Evolutionary conservation across 306 rosid genomes (phyloP), one percentile per base, ranked within the genome.

Genomic region (Vigna mungo): DNA sequence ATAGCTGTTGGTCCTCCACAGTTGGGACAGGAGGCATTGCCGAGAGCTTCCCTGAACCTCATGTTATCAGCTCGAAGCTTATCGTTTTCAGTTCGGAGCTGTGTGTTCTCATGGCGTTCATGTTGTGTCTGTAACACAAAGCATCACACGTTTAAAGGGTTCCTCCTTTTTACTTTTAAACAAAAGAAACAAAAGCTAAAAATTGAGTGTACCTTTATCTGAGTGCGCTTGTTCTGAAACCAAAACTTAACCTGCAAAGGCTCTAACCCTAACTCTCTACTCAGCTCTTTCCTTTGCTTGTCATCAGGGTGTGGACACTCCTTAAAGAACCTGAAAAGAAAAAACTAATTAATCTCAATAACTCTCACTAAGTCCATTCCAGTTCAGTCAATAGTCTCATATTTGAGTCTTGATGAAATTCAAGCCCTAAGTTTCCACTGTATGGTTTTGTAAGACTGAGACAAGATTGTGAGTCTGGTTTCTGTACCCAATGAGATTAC

Each of bases 241-340:
- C 99, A 96, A 77, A 96, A 96, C 84, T 96, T 96, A 52, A 96
- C 90, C 74, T 96, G 99, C 15, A 96, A 80, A 16, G 98, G 99
- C 83, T 96, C 97, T 60, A 96, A 80, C 75, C 96, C 94, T 80
- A 96, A 82, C 72, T 96, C 97, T 37, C 98, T 67, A 79, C 99
- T 93, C 30, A 96, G 86, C 51, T 96, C 99, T 83, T 93, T 96
- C 86, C 99, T 92, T 83, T 96, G 99, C 80, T 93, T 96, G 78
- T 96, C 99, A 80, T 96, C 99, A 3, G 99, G 99, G 80, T 96
- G 99, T 2, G 99, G 99, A 59, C 99, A 96, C 82, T 96, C 99
- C 91, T 96, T 96, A 75, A 96, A 96, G 80, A 96, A 96, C 9
- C 99, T 96, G 15, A 62, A 53, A 18, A 37, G 15, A 15, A 30